Conservation (phyloP, 2,329 filamentous ascomycete species). For the Rutstroemia sp. region DNA sequence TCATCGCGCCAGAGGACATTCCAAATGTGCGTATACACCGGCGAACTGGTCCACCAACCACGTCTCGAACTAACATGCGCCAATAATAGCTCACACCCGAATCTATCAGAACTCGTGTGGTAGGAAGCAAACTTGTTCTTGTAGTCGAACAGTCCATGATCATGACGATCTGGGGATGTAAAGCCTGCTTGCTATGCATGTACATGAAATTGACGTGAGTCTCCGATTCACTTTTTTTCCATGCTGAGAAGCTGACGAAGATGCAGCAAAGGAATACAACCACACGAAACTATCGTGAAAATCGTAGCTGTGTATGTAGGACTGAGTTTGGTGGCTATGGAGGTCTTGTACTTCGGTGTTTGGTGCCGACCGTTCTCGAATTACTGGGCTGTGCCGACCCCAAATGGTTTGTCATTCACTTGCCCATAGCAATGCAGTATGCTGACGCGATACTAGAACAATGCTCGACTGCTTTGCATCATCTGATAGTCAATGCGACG, state of each 20-base stretch:
- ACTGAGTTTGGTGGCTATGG: constrained; percentile 42
- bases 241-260: background rate
- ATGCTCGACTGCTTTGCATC: constrained; percentile 49
- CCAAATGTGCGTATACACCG: constrained; percentile 12
- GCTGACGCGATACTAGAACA: constrained; percentile 34
- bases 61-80: background rate
- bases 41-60: background rate
- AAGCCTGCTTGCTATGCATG: constrained; percentile 49
- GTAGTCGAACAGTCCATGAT: constrained; percentile 57
- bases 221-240: background rate
- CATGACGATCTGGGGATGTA: constrained; percentile 48
- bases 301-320: constrained; percentile 40
- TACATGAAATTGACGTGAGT: constrained; percentile 44
- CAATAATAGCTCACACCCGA: constrained; percentile 35
- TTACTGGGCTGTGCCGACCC: constrained; percentile 50
- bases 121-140: constrained; percentile 55
- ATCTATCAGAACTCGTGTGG: constrained; percentile 19
- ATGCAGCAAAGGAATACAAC: background rate
- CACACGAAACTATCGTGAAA: constrained; percentile 41
- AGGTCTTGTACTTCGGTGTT: constrained; percentile 41
- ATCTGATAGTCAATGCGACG: constrained; percentile 49
- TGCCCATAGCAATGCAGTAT: background rate
- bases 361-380: constrained; percentile 50
- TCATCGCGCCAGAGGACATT: constrained; percentile 44
- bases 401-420: constrained; percentile 34